Base-by-base conservation (phyloP, 2,329 filamentous ascomycete species). In the Dactylellina leptospora region DNA sequence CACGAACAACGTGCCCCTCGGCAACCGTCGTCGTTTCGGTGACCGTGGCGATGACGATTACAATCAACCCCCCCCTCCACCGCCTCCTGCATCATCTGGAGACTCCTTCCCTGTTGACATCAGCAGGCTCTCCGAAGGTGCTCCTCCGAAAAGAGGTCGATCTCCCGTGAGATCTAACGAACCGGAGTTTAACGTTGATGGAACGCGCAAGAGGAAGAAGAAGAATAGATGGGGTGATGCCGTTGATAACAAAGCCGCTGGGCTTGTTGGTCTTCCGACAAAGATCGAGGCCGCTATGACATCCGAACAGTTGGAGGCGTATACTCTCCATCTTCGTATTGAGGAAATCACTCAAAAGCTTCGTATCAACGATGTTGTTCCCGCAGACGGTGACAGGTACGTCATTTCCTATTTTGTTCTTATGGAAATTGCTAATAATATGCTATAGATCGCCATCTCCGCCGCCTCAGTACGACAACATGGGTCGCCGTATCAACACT, bases 281-380 rank as follows among this genome's bases (percentile, higher is more conserved):
- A 92, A 93, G 78, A 97, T 99, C 80, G 88, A 93, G 81, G 92
- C 93, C 74, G 93, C 93, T 82, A 99, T 99, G 92, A 99, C 95
- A 62, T 93, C 90, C 79, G 95, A 99, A 82, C 95, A 99, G 84
- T 87, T 97, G 61, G 95, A 99, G 80, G 95, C 95, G 18, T 99
- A 99, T 80, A 95, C 93, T 20, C 84, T 97, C 76, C 93, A 99
- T 82, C 83, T 99, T 78, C 92, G 95, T 78, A 97, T 99, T 79
- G 93, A 99, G 81, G 95, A 99, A 82, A 99, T 99, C 78, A 97
- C 92, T 80, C 93, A 99, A 83, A 99, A 99, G 86, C 87, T 99
- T 76, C 90, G 93, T 79, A 99, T 99, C 81, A 96, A 97, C 83
- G 95, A 99, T 84, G 95, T 99, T 60, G 95, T 99, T 74, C 95